Conservation (phyloP, 192 early-diverging fungal species). For the Coemansia sp. region DNA sequence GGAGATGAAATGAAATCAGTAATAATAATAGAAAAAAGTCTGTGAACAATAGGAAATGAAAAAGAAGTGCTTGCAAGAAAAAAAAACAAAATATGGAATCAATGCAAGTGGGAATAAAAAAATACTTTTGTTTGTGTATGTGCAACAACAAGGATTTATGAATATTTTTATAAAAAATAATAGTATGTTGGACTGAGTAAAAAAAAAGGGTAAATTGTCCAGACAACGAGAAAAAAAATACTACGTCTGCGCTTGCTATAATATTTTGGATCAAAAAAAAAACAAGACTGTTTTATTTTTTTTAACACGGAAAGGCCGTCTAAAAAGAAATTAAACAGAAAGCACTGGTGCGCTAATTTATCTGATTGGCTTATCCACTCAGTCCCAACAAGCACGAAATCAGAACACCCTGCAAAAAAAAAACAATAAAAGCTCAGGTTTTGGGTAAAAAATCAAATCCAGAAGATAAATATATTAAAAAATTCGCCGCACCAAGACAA, state of each 20-base stretch:
- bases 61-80: too few relatives aligned
- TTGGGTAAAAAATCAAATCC: neutral
- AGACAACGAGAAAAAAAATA: too few relatives aligned
- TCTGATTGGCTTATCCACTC: constrained; percentile 8
- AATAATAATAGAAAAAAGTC: too few relatives aligned
- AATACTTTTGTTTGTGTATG: neutral
- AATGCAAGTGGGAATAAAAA: neutral
- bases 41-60: too few relatives aligned
- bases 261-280: too few relatives aligned
- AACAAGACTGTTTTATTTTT: neutral
- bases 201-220: too few relatives aligned
- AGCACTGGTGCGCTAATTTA: constrained; percentile 12
- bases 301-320: neutral
- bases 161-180: neutral
- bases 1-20: too few relatives aligned
- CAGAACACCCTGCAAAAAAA: too few relatives aligned
- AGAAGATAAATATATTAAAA: neutral
- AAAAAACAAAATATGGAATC: neutral
- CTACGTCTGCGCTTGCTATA: too few relatives aligned
- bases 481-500: too few relatives aligned
- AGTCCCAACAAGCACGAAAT: neutral
- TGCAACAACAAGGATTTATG: neutral
- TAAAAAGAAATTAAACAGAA: neutral
- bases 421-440: neutral
- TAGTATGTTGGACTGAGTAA: too few relatives aligned